Evolutionary conservation across 495 filamentous ascomycete species (phyloP).

Genomic region (Lophium mytilinum): DNA sequence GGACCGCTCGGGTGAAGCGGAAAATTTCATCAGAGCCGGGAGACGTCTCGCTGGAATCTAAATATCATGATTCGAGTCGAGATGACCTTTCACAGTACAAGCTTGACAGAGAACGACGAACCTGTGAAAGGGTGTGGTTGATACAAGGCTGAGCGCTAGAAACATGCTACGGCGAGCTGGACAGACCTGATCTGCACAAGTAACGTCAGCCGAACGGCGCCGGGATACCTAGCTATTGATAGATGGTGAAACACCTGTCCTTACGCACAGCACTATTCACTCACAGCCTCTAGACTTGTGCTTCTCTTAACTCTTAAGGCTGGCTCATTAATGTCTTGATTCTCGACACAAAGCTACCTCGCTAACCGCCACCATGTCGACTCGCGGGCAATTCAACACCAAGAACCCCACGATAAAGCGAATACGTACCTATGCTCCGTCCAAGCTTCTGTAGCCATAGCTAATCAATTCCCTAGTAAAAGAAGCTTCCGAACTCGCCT

Average conservation of each 20-base stretch:
- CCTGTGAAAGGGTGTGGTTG: neutral
- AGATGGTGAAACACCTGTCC: neutral
- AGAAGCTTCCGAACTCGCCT: constrained; percentile 77
- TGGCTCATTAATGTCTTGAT: no score
- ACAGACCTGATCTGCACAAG: neutral
- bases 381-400: constrained; percentile 51
- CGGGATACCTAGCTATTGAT: neutral
- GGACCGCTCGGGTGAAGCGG: no score
- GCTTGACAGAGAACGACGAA: no score
- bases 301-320: neutral
- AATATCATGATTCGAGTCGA: no score
- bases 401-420: constrained; percentile 75
- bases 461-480: constrained; percentile 47
- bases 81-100: no score
- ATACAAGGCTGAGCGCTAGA: neutral
- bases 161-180: neutral
- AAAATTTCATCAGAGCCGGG: no score
- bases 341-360: no score
- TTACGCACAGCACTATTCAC: neutral
- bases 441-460: constrained; percentile 13
- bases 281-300: neutral
- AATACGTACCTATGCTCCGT: constrained; percentile 47
- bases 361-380: constrained; percentile 30
- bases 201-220: neutral
- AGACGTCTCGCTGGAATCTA: no score